These are phyloP conservation scores for Lobosporangium transversale DNA, from an alignment of 192 early-diverging fungal genomes.

Conservation along the genomic window DNA sequence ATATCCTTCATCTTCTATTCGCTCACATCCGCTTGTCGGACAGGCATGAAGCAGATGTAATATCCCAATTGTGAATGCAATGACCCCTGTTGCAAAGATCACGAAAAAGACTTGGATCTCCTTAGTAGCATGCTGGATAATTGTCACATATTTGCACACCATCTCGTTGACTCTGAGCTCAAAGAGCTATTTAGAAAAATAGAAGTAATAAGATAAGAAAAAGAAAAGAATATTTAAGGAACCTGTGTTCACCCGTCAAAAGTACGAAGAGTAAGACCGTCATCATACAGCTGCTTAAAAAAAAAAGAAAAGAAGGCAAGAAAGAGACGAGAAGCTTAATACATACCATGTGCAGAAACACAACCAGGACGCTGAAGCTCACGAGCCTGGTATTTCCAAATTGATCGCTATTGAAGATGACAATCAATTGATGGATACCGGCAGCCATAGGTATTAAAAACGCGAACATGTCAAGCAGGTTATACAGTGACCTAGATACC, in stretches of 20 bases:
- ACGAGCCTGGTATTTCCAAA: neutral
- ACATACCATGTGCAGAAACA: conserved; percentile 24
- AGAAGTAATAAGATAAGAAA: neutral
- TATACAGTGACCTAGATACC: conserved; percentile 19
- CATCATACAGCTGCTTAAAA: too few species aligned
- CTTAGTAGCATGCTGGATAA: conserved; percentile 14
- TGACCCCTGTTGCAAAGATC: conserved; percentile 26
- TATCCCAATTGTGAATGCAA: conserved; percentile 27
- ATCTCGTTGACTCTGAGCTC: conserved; percentile 30
- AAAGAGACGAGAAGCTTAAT: too few species aligned
- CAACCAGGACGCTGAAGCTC: conserved; percentile 18
- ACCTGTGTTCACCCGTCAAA: neutral
- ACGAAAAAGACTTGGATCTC: conserved; percentile 42
- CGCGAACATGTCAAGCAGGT: conserved; percentile 8
- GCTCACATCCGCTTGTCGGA: neutral
- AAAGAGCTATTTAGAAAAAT: conserved; percentile 16
- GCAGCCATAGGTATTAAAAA: conserved; percentile 11
- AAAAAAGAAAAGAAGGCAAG: too few species aligned
- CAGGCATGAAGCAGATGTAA: conserved; percentile 20
- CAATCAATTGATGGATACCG: conserved; percentile 5
- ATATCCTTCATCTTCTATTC: neutral
- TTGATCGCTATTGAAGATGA: neutral
- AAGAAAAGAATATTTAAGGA: neutral
- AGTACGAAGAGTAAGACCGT: neutral
- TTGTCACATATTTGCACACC: conserved; percentile 33